Evolutionary conservation across 2,329 filamentous ascomycete genomes (phyloP), one percentile per base, ranked within the genome.

Genomic region (Aspergillus quadricinctus): DNA sequence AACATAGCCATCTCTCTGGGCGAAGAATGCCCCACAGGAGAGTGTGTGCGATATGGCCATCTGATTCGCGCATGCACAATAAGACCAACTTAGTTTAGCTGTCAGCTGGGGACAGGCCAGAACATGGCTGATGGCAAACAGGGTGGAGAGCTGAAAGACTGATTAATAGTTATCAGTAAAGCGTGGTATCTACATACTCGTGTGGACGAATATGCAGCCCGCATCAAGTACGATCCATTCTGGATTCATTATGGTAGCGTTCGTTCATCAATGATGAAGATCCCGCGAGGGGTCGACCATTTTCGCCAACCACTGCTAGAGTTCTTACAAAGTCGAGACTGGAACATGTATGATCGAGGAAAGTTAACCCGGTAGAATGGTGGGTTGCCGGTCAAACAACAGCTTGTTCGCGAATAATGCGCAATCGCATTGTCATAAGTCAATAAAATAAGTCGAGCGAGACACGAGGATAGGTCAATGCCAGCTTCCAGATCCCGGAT

Each of bases 1-100:
- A 41, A 35, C 40, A 40, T 19, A 55, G 53, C 40, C 49, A 51
- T 43, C 48, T 51, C 37, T 51, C 40, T 25, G 25, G 49, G 49
- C 53, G 41, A 55, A 35, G 28, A 48, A 48, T 37, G 48, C 41
- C 49, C 49, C 53, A 45, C 50, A 21, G 31, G n/a, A 40, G 14
- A 25, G 41, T 52, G 41, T 27, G 41, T 35, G 49, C 5, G 29
- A 27, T 35, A 48, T 35, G 28, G 43, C 23, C 10, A 28, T 48
- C 23, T 55, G 53, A 48, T 55, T 55, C 53, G 53, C 17, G 46
- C 23, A 45, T 19, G 43, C 21, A 9, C 43, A 23, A 46, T 4
- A 46, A 46, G 21, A 46, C 11, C 23, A 46, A 23, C 43, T 46
- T 25, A 46, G 43, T 14, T 46, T 46, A 21, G 43, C 19, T 23